Evolutionary conservation across 176 grass and related monocot species (phyloP), one percentile per base, ranked within the genome.

Genomic region (Carex scoparia): DNA sequence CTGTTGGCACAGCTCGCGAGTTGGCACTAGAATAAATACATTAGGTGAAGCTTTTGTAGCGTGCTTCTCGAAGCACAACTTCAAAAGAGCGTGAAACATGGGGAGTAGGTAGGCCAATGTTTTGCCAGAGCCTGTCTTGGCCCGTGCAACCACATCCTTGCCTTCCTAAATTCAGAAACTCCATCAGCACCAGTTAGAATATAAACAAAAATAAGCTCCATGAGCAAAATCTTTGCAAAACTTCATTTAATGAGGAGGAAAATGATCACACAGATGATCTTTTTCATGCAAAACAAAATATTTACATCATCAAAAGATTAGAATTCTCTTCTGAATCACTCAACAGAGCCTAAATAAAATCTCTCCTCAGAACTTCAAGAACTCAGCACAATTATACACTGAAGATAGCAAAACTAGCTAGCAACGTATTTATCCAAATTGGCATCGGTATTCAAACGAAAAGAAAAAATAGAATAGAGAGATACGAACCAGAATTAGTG

Each of bases 71-170:
- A 79, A 85, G 64, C 87, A 90, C 44, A 98, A 64, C 60, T 93
- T 98, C 80, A 94, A 78, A 31, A 98, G 91, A n/a, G 89, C 82
- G 14, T 98, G 93, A 59, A 98, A 85, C 89, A 98, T 19, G 14
- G 93, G 95, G 49, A 94, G 95, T 78, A 98, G 88, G 83, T 94
- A 98, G 9, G 92, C 86, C 56, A 94, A 93, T 15, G 95, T 98
- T 87, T 98, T 98, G 67, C 95, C 95, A 1, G 95, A 98, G 58
- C 95, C 95, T 59, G 95, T 94, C 73, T 98, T 98, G 48, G 89
- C 95, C 68, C 87, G 88, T 4, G 95, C 95, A 2, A 98, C 88
- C n/a, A 94, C 88, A 94, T 98, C 92, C 82, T 94, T 98, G 15
- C 95, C 95, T 84, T 94, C 92, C 95, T 98, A 79, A 64, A 90